Percentiles rank a stretch among this genome's conserved stretches.
These are phyloP conservation scores for Aeschynomene evenia DNA, from an alignment of 306 rosid species.

Conservation along the genomic window DNA sequence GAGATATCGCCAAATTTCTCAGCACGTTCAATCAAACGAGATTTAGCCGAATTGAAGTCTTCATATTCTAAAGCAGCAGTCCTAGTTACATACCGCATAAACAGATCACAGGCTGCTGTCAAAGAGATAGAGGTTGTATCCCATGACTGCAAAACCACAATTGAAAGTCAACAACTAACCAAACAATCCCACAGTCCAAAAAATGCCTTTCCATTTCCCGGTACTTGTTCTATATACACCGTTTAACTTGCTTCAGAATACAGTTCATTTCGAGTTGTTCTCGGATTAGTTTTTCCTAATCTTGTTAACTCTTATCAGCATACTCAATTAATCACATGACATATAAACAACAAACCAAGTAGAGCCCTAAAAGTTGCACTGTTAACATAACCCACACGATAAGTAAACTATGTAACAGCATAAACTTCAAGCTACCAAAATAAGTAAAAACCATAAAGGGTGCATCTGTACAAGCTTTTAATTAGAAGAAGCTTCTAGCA, in stretches of 20 bases:
- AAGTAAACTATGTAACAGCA: background rate
- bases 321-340: background rate
- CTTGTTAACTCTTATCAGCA: background rate
- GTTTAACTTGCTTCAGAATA: background rate
- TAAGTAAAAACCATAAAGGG: background rate
- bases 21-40: conserved; percentile 95
- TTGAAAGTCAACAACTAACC: background rate
- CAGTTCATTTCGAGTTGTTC: background rate
- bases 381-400: background rate
- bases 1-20: conserved; percentile 96
- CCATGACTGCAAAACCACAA: conserved; percentile 57
- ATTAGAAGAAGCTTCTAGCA: too few species aligned
- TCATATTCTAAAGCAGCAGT: conserved; percentile 92
- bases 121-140: conserved; percentile 88
- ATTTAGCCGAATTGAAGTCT: conserved; percentile 81
- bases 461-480: background rate
- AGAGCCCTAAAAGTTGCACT: background rate
- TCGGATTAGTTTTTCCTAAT: background rate
- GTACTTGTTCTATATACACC: background rate
- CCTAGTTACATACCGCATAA: conserved; percentile 85
- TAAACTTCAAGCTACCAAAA: background rate
- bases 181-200: background rate
- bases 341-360: background rate
- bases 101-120: conserved; percentile 92
- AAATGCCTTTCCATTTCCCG: background rate